Base-by-base conservation (phyloP, 768 basidiomycete species). In the Boletus rufocinnamomeus region DNA sequence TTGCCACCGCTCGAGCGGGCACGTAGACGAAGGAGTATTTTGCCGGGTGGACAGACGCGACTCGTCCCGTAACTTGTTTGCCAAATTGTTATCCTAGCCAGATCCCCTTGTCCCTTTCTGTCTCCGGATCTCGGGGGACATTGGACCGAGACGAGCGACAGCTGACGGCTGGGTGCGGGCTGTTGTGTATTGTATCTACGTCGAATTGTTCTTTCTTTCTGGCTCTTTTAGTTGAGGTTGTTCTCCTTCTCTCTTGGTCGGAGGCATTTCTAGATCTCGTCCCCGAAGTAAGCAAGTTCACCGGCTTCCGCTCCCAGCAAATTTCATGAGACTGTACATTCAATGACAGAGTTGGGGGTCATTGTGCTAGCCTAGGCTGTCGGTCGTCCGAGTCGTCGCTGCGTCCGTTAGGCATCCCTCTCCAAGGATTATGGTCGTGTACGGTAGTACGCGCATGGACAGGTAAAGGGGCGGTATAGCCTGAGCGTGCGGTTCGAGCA, bases 1-100 rank as follows among this genome's bases (percentile, higher is more conserved):
- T 64, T 91, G 28, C 79, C 88, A 6, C 89, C 89, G 1, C 74
- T 91, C 37, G 89, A 91, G 71, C 80, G 82, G 63, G 89, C 87
- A 35, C 77, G 85, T 57, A 79, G 85, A 51, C 81, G 80, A 60
- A 60, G 76, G 61, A 79, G 74, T 52, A 63, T 71, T 21, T 63
- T 79, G 9, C 64, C 72, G 2, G 65, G 74, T 23, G 72, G 71
- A 52, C 71, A 72, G 54, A 67, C 61, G 28, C 65, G 67, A 16
- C 69, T 72, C 14, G 6, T 71, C 11, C 55, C 52, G 13, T 69
- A 17, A 16, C 1, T 30, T 34, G 3, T 38, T 43, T 41, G 1
- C 21, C 25, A n/a, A 34, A 25, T 61, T 6, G 35, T 10, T 19
- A 9, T 35, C 3, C 16, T 11, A 8, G 19, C 23, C 10, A 14